Evolutionary conservation across 495 filamentous ascomycete genomes (phyloP), one percentile per base, ranked within the genome.

Genomic region (Penicillium chermesinum): DNA sequence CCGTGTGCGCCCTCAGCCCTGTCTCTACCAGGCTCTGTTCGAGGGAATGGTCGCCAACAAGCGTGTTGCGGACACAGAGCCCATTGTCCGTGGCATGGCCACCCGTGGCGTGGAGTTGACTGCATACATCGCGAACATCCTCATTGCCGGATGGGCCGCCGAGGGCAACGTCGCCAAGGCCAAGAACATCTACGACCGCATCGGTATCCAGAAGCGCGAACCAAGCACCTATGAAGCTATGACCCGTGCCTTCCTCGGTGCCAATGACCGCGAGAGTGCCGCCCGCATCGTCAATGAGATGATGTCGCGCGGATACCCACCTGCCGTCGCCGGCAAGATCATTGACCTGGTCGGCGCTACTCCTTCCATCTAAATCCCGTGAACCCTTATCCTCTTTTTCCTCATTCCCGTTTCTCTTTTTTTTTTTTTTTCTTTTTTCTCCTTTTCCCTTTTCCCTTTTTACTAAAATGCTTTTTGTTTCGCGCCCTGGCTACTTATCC

Each of bases 181-280:
- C 32, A 81, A 84, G 66, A 72, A 75, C 5, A 81, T 96, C 54
- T 98, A 95, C 63, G 76, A 85, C 33, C 72, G 78, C 38, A 79
- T 98, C 32, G 78, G 82, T 27, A 75, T 75, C 19, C 76, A 81
- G 22, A 88, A 85, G 72, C 81, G 93, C 20, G 93, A 98, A 70
- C 93, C 93, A 6, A 95, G 89, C 70, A 98, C 93, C n/a, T 98
- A 98, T 62, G 93, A 98, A 70, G 91, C 91, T 30, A 98, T 98
- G 94, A 95, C 89, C 15, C 80, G 94, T 17, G 94, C 94, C 0
- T 96, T 85, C 73, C 76, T 97, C 40, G 78, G 86, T 2, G 86
- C 85, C 0, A 85, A 94, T 54, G 85, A 95, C 52, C 81, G 85
- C 20, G 76, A 81, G 25, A 73, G 72, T 22, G 93, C 93, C 33